These are phyloP conservation scores for Botrytis tulipae DNA, from an alignment of 2,329 filamentous ascomycete species.

Conservation along the genomic window DNA sequence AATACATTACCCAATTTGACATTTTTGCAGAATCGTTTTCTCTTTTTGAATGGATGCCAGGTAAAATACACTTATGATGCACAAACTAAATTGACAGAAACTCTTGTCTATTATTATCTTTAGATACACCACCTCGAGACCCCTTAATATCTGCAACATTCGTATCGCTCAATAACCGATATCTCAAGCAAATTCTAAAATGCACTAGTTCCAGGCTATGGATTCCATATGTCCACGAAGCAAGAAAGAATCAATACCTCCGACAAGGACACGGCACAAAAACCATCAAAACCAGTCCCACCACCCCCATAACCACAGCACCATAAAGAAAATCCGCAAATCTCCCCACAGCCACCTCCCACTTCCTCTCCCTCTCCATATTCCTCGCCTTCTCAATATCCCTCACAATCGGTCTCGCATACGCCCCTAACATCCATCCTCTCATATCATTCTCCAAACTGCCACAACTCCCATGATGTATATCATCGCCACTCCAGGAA, in stretches of 20 bases:
- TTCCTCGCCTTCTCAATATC: constrained; percentile 1
- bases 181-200: background rate
- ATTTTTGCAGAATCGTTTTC: background rate
- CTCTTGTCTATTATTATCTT: background rate
- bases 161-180: background rate
- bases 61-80: background rate
- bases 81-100: background rate
- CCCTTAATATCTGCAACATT: background rate
- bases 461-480: background rate
- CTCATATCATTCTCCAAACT: background rate
- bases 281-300: background rate
- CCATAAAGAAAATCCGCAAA: background rate
- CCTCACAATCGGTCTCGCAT: background rate
- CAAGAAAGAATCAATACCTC: background rate
- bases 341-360: background rate
- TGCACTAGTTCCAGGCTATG: background rate
- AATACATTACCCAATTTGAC: background rate
- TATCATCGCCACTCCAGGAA: background rate
- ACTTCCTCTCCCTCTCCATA: background rate
- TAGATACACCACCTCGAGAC: background rate
- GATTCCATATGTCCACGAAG: background rate
- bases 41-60: background rate
- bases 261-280: background rate
- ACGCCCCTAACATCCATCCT: background rate
- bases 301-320: background rate